Conservation (phyloP, 2,329 filamentous ascomycete species). For the Berkeleyomyces basicola region DNA sequence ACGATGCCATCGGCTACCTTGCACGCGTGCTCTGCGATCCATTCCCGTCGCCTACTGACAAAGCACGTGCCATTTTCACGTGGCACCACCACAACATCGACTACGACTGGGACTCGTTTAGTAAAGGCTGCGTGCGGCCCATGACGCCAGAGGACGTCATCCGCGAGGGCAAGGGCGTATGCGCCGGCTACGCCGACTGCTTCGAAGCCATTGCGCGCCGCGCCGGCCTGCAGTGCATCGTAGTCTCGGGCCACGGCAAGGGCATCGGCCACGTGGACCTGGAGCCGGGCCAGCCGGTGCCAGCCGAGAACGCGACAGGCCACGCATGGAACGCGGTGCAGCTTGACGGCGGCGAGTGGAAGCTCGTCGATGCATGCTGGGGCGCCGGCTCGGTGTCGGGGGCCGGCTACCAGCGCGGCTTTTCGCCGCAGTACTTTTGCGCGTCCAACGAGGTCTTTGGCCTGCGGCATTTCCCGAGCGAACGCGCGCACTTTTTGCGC, state of each 20-base stretch:
- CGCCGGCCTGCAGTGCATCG: constrained; percentile 61
- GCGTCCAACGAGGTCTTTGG: constrained; percentile 65
- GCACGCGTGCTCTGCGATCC: constrained; percentile 62
- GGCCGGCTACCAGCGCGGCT: constrained; percentile 46
- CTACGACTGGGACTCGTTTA: constrained; percentile 72
- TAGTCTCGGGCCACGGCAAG: constrained; percentile 69
- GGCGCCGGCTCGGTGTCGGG: constrained; percentile 57
- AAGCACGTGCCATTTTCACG: constrained; percentile 80
- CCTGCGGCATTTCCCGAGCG: constrained; percentile 57
- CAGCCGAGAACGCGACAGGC: constrained; percentile 41
- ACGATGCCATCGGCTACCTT: constrained; percentile 53
- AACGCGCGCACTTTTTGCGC: constrained; percentile 55
- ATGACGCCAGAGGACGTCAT: constrained; percentile 59
- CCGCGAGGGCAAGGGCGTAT: constrained; percentile 66
- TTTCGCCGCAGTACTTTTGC: constrained; percentile 47
- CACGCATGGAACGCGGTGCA: constrained; percentile 92
- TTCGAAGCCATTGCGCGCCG: constrained; percentile 64
- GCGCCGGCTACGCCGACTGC: constrained; percentile 74
- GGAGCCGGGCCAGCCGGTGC: constrained; percentile 45
- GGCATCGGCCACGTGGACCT: constrained; percentile 57
- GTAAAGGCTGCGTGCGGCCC: constrained; percentile 48
- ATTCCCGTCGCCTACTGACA: constrained; percentile 72
- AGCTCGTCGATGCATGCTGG: constrained; percentile 85
- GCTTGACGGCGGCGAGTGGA: constrained; percentile 79
- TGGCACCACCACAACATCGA: constrained; percentile 91